A percentile compares a stretch with the other conserved stretches of the same genome.
Evolutionary conservation across 306 rosid genomes (phyloP).

Genomic region (Senna siamea): DNA sequence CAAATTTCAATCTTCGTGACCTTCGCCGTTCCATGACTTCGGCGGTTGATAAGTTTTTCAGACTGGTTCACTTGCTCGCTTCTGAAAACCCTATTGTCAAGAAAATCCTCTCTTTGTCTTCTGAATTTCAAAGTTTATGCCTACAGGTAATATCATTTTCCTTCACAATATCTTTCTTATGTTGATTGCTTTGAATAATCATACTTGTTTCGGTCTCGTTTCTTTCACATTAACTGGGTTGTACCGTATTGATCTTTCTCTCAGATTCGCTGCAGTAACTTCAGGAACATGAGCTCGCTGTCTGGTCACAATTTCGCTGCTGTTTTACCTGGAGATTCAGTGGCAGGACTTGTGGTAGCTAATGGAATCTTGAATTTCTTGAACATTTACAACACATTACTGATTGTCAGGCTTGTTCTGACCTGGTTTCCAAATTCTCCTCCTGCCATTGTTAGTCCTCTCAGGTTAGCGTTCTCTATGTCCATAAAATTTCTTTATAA

Average conservation of each 20-base stretch:
- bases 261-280: constrained; percentile 65
- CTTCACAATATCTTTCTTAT: background rate
- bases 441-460: constrained; percentile 83
- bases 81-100: constrained; percentile 61
- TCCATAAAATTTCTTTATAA: constrained; percentile 4
- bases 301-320: constrained; percentile 76
- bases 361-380: constrained; percentile 84
- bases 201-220: background rate
- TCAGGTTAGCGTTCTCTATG: constrained; percentile 55
- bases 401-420: constrained; percentile 86
- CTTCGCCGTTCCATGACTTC: constrained; percentile 47
- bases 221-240: background rate
- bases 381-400: constrained; percentile 82
- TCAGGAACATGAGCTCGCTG: constrained; percentile 41
- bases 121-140: constrained; percentile 55
- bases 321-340: constrained; percentile 87
- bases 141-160: constrained; percentile 50
- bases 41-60: constrained; percentile 45
- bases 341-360: constrained; percentile 84
- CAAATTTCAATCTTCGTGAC: constrained; percentile 46
- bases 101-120: constrained; percentile 51
- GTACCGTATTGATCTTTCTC: constrained; percentile 18
- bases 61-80: constrained; percentile 51
- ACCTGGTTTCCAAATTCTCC: constrained; percentile 97
- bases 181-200: background rate